Evolutionary conservation across 345 rosid species (phyloP).

Genomic region (Adansonia digitata): DNA sequence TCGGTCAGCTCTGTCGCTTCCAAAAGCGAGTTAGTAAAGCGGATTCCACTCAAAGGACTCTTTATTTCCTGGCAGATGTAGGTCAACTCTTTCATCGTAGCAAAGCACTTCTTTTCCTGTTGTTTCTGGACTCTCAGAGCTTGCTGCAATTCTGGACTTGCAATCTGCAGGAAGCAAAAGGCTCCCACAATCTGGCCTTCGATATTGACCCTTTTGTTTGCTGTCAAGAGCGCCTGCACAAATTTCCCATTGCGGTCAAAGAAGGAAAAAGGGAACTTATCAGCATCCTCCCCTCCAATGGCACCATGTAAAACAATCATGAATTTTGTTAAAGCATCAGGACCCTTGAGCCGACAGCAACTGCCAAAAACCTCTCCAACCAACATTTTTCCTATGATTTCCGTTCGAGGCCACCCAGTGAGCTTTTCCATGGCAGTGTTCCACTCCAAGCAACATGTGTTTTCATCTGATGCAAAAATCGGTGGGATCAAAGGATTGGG

Average conservation of each 20-base stretch:
- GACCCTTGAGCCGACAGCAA: constrained; percentile 80
- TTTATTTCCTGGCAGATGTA: constrained; percentile 74
- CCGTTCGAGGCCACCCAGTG: constrained; percentile 69
- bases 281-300: constrained; percentile 75
- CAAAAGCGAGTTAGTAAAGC: constrained; percentile 66
- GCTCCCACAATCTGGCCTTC: constrained; percentile 78
- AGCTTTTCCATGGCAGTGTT: constrained; percentile 96
- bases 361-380: constrained; percentile 93
- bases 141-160: constrained; percentile 92
- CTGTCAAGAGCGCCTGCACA: constrained; percentile 78
- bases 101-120: constrained; percentile 53
- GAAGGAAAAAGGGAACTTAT: constrained; percentile 73
- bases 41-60: constrained; percentile 72
- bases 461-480: constrained; percentile 90
- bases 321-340: constrained; percentile 60
- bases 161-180: constrained; percentile 93
- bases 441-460: constrained; percentile 91
- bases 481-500: constrained; percentile 95
- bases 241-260: constrained; percentile 65
- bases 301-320: constrained; percentile 89
- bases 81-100: constrained; percentile 73
- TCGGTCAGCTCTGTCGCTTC: constrained; percentile 63
- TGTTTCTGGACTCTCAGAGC: constrained; percentile 67
- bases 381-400: constrained; percentile 77
- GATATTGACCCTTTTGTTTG: constrained; percentile 68